A percentile compares a stretch with the other conserved stretches of the same genome.
Conservation (phyloP, 495 filamentous ascomycete species). For the Aspergillus saccharolyticus region DNA sequence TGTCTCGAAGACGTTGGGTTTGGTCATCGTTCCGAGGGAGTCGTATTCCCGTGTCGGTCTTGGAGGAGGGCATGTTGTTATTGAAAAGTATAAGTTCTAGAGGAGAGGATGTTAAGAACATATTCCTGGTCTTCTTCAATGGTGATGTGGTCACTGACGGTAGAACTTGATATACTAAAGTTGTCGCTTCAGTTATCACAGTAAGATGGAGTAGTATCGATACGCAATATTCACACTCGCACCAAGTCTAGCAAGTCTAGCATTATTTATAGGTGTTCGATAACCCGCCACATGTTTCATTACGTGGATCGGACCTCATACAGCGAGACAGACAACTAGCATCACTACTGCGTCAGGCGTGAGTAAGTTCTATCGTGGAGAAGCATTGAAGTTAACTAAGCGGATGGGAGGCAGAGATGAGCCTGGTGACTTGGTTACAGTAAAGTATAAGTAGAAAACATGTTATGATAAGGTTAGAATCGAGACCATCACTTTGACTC, state of each 20-base stretch:
- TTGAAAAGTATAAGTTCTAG: not conserved
- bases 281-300: not conserved
- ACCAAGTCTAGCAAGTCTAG: not conserved
- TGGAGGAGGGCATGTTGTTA: not conserved
- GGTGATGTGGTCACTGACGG: too few relatives aligned
- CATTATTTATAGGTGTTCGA: not conserved
- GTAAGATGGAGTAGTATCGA: too few relatives aligned
- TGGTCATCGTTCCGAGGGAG: not conserved
- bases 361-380: not conserved
- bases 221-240: not conserved
- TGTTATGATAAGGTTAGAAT: not conserved
- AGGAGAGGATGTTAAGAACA: not conserved
- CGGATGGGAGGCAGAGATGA: not conserved
- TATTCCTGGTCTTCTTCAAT: not conserved
- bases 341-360: not conserved
- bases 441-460: not conserved
- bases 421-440: not conserved
- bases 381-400: not conserved
- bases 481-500: not conserved
- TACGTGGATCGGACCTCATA: not conserved
- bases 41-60: not conserved
- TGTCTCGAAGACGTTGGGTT: not conserved
- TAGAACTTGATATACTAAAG: too few relatives aligned
- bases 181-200: too few relatives aligned
- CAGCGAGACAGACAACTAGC: not conserved